A percentile compares a stretch with the other conserved stretches of the same genome.
Evolutionary conservation across 2,329 filamentous ascomycete genomes (phyloP).

Genomic region (Pseudopithomyces maydicus): DNA sequence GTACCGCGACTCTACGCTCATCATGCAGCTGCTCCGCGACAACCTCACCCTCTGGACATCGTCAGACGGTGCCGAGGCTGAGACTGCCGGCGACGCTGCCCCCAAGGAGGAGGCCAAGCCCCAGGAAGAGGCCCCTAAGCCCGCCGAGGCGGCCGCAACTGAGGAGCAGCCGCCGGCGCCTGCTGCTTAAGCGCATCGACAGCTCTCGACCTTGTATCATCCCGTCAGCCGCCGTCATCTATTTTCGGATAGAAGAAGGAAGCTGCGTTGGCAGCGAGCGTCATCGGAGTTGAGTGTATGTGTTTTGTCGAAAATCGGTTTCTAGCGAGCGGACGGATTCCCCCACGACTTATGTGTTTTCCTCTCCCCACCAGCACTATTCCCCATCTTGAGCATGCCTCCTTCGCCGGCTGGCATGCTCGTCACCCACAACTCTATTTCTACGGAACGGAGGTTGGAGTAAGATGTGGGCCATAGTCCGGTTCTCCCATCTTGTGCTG

Average conservation of each 20-base stretch:
- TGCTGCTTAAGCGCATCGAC: conserved; percentile 39
- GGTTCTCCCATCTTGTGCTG: conserved; percentile 33
- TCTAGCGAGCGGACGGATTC: conserved; percentile 49
- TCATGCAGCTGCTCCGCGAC: conserved; percentile 98
- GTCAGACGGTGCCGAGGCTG: conserved; percentile 82
- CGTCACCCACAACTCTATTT: conserved; percentile 16
- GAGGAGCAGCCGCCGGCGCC: conserved; percentile 39
- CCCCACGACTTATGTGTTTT: conserved; percentile 49
- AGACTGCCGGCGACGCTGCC: conserved; percentile 61
- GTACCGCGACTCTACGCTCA: conserved; percentile 97
- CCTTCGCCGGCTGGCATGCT: conserved; percentile 22
- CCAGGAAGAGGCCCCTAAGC: conserved; percentile 50
- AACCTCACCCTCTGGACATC: conserved; percentile 99
- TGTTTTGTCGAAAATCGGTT: conserved; percentile 48
- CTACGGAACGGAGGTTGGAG: conserved; percentile 27
- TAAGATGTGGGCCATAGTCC: conserved; percentile 27
- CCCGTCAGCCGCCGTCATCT: conserved; percentile 38
- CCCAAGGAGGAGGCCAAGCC: conserved; percentile 68
- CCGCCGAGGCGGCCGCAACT: conserved; percentile 43
- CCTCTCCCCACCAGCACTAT: conserved; percentile 33
- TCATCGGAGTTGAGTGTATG: conserved; percentile 47
- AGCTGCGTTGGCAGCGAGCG: conserved; percentile 43
- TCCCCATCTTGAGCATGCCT: conserved; percentile 27
- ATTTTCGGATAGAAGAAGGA: conserved; percentile 39
- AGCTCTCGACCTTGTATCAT: conserved; percentile 40